These are phyloP conservation scores for Vigna mungo DNA, from an alignment of 306 rosid genomes.

Conservation along the genomic window DNA sequence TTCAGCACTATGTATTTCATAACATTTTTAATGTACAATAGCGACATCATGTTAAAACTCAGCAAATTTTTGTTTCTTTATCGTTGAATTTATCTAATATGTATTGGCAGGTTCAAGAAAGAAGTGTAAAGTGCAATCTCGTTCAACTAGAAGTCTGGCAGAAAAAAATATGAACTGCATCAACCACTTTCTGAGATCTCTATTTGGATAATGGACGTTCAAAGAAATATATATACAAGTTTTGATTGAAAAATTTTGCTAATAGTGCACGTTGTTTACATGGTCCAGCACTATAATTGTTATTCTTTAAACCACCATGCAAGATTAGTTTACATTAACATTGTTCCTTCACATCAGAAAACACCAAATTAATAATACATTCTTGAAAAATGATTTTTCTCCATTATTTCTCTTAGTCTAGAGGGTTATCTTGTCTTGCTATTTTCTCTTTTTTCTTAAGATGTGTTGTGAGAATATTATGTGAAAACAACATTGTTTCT, in stretches of 20 bases:
- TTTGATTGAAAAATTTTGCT: constrained; percentile 4
- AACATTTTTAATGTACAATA: too few species aligned
- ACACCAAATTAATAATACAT: background rate
- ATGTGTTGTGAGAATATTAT: too few species aligned
- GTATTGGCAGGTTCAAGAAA: constrained; percentile 64
- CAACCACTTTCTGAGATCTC: background rate
- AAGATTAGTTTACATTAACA: background rate
- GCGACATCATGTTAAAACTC: too few species aligned
- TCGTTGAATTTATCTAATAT: constrained; percentile 15
- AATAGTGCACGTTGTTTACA: background rate
- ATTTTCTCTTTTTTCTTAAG: too few species aligned
- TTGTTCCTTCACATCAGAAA: background rate
- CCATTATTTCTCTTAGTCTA: background rate
- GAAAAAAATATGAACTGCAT: constrained; percentile 35
- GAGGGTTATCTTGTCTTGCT: background rate
- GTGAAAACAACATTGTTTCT: too few species aligned
- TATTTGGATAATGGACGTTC: constrained; percentile 8
- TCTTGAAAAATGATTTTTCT: background rate
- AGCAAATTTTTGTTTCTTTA: background rate
- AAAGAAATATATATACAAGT: background rate
- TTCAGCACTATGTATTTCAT: too few species aligned
- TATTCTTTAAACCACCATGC: background rate
- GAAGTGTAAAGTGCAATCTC: constrained; percentile 59
- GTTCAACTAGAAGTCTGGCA: constrained; percentile 57
- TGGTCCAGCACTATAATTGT: background rate